Evolutionary conservation across 2,329 filamentous ascomycete genomes (phyloP), one percentile per base, ranked within the genome.

Genomic region (Aschersonia sp.): DNA sequence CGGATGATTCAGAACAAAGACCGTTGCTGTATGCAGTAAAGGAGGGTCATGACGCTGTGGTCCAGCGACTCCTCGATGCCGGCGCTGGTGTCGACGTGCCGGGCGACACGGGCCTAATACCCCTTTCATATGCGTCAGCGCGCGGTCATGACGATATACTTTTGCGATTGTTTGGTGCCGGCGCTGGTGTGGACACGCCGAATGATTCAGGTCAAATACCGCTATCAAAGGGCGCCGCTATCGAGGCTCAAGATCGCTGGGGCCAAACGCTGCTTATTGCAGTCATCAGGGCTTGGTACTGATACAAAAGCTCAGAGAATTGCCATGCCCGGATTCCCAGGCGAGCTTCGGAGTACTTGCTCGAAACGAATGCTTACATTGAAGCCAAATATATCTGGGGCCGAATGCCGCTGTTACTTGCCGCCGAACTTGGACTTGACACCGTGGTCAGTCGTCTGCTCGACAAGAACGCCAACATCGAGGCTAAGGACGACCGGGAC

Each of bases 341-440:
- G 14, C 10, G 40, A 9, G 2, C 9, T 5, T 31, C 6, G 29
- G 6, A 29, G 14, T 8, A 41, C 2, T 22, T 41, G 14, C 40
- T 41, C 14, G 1, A 30, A 22, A 30, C 6, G 10, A 14, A 10
- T 14, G 32, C 35, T 29, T 30, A 40, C 29, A 30, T 41, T 5
- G 1, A 32, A 10, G n/a, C 11, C 44, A 22, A 10, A 29, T 6
- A 45, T 32, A 32, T 12, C 11, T 37, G n/a, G 40, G 40, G 30
- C 32, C 32, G 32, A 5, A 48, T 45, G 31, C 49, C 47, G 14
- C 32, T 50, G 9, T 46, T 12, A 5, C 49, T 30, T 39, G 46
- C 48, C 2, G 43, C 31, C 22, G 6, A 12, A 9, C 11, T 6
- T 32, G 43, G 43, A 29, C 42, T 30, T 32, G 42, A 44, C 10